Evolutionary conservation across 2,329 filamentous ascomycete species (phyloP), one percentile per base, ranked within the genome.

Genomic region (Beauveria medogensis): DNA sequence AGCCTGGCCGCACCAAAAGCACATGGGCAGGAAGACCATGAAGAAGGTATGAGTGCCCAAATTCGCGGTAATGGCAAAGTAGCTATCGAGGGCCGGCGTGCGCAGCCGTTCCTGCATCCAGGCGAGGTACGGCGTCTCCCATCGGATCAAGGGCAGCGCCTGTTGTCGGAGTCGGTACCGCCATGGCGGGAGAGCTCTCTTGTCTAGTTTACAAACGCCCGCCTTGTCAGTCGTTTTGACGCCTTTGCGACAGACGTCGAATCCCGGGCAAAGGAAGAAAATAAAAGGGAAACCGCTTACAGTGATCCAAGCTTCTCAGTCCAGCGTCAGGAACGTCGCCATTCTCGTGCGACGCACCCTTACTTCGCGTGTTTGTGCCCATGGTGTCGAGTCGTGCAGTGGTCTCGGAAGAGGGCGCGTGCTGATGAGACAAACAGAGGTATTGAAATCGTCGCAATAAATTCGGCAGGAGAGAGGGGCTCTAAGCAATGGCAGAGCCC

Each of bases 11-110:
- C 91, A 96, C 94, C 94, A 99, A 78, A 97, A 97, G 67, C 96
- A 83, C 65, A 97, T 91, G 6, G 94, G 94, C 69, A 99, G 78
- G 62, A 91, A 89, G 66, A 96, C 83, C 92, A 97, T 97, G 80
- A 97, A 99, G 78, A 97, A 97, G 0, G 94, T 99, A 75, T 99
- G 94, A 0, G 94, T 99, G 66, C 94, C 91, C 60, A 97, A 83
- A 74, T 97, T 99, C 65, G 94, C 94, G 0, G 92, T 96, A 66
- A 95, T 91, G 55, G 94, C 93, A 75, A 99, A 99, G 78, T 97
- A 99, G 64, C 91, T 91, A 75, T 99, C 94, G 69, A 97, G 86
- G 9, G 89, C 83, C 1, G 91, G 91, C 22, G 90, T 88, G 69
- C 93, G 89, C 72, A 93, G 75, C 71, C 80, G 85, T 66, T 87